Percentiles rank a stretch among this genome's conserved stretches.
phyloP scores from a whole-genome alignment of 2,329 filamentous ascomycete genomes.

The Neonectria coccinea region DNA sequence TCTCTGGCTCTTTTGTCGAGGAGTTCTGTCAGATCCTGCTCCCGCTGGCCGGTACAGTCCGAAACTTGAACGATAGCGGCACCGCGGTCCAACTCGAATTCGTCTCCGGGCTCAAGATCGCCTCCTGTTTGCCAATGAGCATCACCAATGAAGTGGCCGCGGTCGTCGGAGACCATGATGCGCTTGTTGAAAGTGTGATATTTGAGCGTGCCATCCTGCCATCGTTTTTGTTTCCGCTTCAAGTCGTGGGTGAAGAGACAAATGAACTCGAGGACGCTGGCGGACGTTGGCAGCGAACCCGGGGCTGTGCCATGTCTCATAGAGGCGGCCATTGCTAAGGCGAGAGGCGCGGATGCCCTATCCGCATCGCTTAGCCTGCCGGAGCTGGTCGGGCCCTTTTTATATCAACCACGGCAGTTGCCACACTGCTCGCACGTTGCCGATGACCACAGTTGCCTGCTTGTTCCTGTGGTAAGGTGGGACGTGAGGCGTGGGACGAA shows the following conservation, averaged over 20 bases:
- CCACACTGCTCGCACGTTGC: not conserved
- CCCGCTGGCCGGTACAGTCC: constrained; percentile 76
- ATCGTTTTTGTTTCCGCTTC: constrained; percentile 87
- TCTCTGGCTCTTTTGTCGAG: constrained; percentile 76
- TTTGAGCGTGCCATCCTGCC: constrained; percentile 91
- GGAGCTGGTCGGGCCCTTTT: not conserved
- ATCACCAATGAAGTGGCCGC: constrained; percentile 85
- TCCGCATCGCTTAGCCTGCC: constrained; percentile 5
- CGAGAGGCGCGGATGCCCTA: too few species aligned
- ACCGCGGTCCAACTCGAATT: constrained; percentile 81
- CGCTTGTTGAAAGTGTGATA: constrained; percentile 93
- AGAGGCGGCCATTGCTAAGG: constrained; percentile 33
- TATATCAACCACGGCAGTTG: not conserved
- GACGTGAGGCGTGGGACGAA: not conserved
- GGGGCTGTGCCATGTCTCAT: constrained; percentile 1
- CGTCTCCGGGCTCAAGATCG: constrained; percentile 83
- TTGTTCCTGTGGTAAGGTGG: not conserved
- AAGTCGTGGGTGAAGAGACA: constrained; percentile 91
- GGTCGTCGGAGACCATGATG: constrained; percentile 89
- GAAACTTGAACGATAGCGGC: constrained; percentile 83
- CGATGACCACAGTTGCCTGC: not conserved
- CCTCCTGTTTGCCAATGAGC: constrained; percentile 80
- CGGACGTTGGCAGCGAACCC: constrained; percentile 57
- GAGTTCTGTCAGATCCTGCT: constrained; percentile 83
- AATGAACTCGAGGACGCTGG: constrained; percentile 81